A percentile compares a stretch with the other conserved stretches of the same genome.
phyloP scores from a whole-genome alignment of 208 protist genomes.

The Endotrypanum monterogeii region DNA sequence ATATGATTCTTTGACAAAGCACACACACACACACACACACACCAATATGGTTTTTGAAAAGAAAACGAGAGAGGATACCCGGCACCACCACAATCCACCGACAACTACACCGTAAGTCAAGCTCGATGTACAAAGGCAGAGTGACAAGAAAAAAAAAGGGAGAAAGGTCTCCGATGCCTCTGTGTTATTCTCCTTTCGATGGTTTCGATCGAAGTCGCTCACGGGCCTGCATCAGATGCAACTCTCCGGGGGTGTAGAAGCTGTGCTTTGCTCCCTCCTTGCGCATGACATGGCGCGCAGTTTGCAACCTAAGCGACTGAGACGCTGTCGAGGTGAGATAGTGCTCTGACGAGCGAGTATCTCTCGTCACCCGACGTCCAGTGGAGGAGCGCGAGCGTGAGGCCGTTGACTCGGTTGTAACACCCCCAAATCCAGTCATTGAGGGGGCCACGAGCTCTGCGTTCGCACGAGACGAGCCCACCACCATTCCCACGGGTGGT shows the following conservation, averaged over 20 bases:
- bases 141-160: not conserved
- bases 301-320: slow-evolving; percentile 19
- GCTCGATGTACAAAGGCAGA: no score
- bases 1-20: not conserved
- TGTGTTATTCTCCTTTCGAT: not conserved
- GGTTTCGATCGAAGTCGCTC: slow-evolving; percentile 47
- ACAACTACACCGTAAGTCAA: no score
- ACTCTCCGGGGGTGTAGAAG: slow-evolving; percentile 69
- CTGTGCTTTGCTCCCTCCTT: slow-evolving; percentile 17
- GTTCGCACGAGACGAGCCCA: slow-evolving; percentile 37
- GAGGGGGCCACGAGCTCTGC: slow-evolving; percentile 16
- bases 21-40: slow-evolving; percentile 4
- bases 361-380: not conserved
- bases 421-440: not conserved
- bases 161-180: no score
- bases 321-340: slow-evolving; percentile 25
- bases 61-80: no score
- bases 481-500: slow-evolving; percentile 49
- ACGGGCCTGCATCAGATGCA: slow-evolving; percentile 60
- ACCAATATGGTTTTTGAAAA: no score
- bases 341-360: slow-evolving; percentile 6
- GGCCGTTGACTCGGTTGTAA: not conserved
- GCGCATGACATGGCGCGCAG: slow-evolving; percentile 15
- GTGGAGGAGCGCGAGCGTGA: slow-evolving; percentile 5
- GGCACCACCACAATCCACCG: not conserved